Evolutionary conservation across 1,284 basidiomycete genomes (phyloP), one percentile per base, ranked within the genome.

Genomic region (Termitomyces sp.): DNA sequence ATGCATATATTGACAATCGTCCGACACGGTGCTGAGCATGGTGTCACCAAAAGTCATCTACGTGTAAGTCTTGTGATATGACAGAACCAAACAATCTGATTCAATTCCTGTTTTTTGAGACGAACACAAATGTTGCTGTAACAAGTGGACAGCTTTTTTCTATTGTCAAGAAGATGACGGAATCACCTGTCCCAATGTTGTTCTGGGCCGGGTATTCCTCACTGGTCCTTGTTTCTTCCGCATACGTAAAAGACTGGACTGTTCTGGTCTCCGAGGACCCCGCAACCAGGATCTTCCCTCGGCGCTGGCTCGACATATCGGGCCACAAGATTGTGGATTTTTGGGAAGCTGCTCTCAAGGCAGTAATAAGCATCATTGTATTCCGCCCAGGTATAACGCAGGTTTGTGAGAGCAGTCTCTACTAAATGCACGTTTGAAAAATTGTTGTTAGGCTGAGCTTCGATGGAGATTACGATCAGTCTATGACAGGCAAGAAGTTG

Each of bases 401-500:
- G 78, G 91, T 90, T 64, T 64, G 80, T 26, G 42, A 36, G 8
- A 15, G 41, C 10, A 46, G 39, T 46, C 26, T 15, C 17, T 52
- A 45, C 41, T 34, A 15, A 52, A 56, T 1, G 56, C 58, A 30
- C 15, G 33, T 38, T 24, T 42, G 52, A 8, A 46, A n/a, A 12
- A 24, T 44, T 48, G 41, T 59, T 54, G 10, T 42, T 60, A 93
- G 89, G 70, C 73, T 15, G 83, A 86, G 62, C 70, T 93, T 49
- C 78, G 82, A 53, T 85, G 83, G 79, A 77, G 84, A 55, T 71
- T 93, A 50, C 73, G 79, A 53, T 70, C 76, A 10, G 78, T 85
- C 28, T 88, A 92, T 58, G 90, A 94, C 66, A 77, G 87, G 54
- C 82, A 87, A 61, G 91, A 94, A 67, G 69, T 88, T 34, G 72